phyloP scores from a whole-genome alignment of 75 land plant species.

The Selaginella tamariscina region DNA sequence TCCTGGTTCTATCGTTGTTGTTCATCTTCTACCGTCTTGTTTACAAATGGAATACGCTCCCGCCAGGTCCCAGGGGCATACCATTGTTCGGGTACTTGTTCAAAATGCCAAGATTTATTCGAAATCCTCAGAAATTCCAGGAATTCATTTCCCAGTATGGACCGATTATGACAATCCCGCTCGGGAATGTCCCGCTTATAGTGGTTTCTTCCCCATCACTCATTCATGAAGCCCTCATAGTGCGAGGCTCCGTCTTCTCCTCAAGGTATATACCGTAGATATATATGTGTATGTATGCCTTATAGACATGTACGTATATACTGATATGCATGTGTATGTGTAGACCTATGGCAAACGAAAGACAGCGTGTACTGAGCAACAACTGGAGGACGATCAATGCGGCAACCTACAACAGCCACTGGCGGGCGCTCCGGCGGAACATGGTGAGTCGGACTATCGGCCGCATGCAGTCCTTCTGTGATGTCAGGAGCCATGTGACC shows the following conservation, averaged over 20 bases:
- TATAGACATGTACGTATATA: too few relatives aligned
- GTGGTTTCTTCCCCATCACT: constrained; percentile 13
- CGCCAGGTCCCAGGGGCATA: constrained; percentile 18
- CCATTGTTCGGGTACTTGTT: constrained; percentile 19
- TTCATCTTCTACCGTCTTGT: background rate
- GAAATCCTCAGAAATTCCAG: constrained; percentile 5
- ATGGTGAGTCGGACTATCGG: constrained; percentile 21
- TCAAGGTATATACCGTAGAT: constrained; percentile 14
- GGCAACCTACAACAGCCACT: constrained; percentile 27
- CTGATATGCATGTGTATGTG: too few relatives aligned
- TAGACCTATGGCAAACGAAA: background rate
- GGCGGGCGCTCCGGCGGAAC: constrained; percentile 36
- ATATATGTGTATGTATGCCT: too few relatives aligned
- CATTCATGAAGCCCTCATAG: constrained; percentile 24
- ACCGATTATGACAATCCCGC: background rate
- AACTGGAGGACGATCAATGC: constrained; percentile 25
- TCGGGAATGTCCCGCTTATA: constrained; percentile 3
- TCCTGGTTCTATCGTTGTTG: background rate
- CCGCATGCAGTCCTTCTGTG: background rate
- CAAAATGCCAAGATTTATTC: background rate
- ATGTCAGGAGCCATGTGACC: background rate
- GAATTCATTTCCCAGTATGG: background rate
- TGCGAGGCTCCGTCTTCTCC: constrained; percentile 22
- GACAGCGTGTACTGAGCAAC: background rate
- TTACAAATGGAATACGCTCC: constrained; percentile 8